A percentile compares a stretch with the other conserved stretches of the same genome.
phyloP scores from a whole-genome alignment of 129 eudicot genomes.

The Scalesia atractyloides region DNA sequence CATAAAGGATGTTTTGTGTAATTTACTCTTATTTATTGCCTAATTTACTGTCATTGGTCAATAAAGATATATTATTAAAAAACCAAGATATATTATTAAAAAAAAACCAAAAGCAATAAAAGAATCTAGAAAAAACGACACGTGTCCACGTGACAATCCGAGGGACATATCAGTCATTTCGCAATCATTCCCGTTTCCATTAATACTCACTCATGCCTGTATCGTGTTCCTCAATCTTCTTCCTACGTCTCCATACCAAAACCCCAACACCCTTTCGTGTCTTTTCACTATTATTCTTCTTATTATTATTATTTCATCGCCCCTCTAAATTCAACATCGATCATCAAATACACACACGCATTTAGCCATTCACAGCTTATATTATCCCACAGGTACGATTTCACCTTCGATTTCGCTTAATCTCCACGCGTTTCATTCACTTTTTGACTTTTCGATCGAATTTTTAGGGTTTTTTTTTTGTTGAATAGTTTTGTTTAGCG shows the following conservation, averaged over 20 bases:
- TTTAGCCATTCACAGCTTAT: slow-evolving; percentile 17
- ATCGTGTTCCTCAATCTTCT: slow-evolving; percentile 18
- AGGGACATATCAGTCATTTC: slow-evolving; percentile 15
- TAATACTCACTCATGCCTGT: slow-evolving; percentile 12
- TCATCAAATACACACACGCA: no score
- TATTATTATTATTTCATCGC: no score
- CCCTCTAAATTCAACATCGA: no score
- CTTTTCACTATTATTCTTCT: slow-evolving; percentile 14
- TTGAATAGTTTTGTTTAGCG: no score
- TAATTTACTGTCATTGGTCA: no score
- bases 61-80: no score
- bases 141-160: slow-evolving; percentile 2
- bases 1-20: no score
- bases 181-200: background rate
- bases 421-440: background rate
- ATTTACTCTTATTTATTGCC: no score
- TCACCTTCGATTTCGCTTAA: slow-evolving; percentile 4
- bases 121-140: background rate
- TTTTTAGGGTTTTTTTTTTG: background rate
- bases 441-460: background rate
- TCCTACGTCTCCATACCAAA: slow-evolving; percentile 22
- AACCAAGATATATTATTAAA: no score
- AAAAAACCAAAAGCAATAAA: background rate
- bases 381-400: slow-evolving; percentile 28
- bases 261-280: slow-evolving; percentile 17